A percentile compares a stretch with the other conserved stretches of the same genome.
These are phyloP conservation scores for Vigna nakashimae DNA, from an alignment of 306 rosid genomes.

Conservation along the genomic window DNA sequence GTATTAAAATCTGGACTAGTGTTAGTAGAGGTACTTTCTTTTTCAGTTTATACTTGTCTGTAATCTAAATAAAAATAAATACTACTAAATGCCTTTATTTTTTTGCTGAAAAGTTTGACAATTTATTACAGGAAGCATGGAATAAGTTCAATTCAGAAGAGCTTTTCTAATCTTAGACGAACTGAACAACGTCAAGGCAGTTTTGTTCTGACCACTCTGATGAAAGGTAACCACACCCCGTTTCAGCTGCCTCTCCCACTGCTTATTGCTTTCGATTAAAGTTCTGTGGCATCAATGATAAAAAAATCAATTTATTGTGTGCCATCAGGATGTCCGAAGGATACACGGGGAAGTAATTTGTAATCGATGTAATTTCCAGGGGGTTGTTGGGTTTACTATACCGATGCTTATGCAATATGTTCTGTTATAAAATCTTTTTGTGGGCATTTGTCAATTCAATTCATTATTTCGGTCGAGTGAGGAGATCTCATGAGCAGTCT, in stretches of 20 bases:
- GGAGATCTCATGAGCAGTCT: constrained; percentile 48
- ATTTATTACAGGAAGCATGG: constrained; percentile 87
- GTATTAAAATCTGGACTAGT: background rate
- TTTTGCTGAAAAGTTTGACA: constrained; percentile 35
- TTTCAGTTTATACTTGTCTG: background rate
- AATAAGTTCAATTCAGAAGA: constrained; percentile 98
- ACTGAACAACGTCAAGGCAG: constrained; percentile 38
- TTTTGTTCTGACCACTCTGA: constrained; percentile 41
- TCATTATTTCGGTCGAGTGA: constrained; percentile 46
- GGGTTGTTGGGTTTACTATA: constrained; percentile 28
- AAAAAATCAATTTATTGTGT: constrained; percentile 27
- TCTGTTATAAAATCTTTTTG: constrained; percentile 50
- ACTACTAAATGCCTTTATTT: constrained; percentile 4
- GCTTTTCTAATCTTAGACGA: constrained; percentile 68
- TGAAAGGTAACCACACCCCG: constrained; percentile 38
- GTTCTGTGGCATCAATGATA: constrained; percentile 37
- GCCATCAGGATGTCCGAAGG: constrained; percentile 38
- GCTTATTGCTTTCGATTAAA: constrained; percentile 42
- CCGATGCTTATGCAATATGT: constrained; percentile 35
- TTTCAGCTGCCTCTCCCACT: constrained; percentile 37
- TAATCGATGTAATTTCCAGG: constrained; percentile 35
- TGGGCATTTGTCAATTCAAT: constrained; percentile 48
- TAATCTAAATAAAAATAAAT: background rate
- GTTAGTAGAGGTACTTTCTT: background rate
- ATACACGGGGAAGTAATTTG: constrained; percentile 27